These are phyloP conservation scores for Leishmania tropica DNA, from an alignment of 208 protist species.

Conservation along the genomic window DNA sequence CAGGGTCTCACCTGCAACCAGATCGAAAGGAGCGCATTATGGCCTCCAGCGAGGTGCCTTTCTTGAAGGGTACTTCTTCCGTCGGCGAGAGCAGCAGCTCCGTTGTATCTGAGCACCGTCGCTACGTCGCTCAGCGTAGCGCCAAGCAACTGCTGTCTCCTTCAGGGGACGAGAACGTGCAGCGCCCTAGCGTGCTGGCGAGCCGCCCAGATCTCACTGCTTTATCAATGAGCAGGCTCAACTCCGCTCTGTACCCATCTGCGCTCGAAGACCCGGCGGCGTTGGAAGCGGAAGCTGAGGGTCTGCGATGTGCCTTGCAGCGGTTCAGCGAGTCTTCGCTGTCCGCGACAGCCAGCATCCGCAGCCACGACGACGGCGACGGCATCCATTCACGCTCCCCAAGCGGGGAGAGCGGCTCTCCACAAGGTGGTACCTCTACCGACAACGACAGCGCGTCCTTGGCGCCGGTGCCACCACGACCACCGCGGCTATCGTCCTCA, in stretches of 20 bases:
- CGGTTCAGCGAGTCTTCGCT: background rate
- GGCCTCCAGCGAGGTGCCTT: background rate
- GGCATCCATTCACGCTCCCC: background rate
- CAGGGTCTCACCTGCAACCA: background rate
- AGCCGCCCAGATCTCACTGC: slow-evolving; percentile 12
- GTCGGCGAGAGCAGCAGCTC: slow-evolving; percentile 7
- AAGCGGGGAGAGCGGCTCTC: background rate
- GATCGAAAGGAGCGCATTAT: background rate
- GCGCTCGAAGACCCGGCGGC: slow-evolving; percentile 7
- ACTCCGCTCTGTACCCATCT: slow-evolving; percentile 10
- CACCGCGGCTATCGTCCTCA: background rate
- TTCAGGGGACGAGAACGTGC: background rate
- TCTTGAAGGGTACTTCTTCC: slow-evolving; percentile 1
- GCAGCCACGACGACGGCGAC: background rate
- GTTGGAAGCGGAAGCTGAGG: background rate
- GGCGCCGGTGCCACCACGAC: background rate
- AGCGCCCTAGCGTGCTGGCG: background rate
- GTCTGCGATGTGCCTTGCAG: slow-evolving; percentile 1
- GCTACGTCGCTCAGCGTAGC: slow-evolving; percentile 9
- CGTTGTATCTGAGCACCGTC: slow-evolving; percentile 1
- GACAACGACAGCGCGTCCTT: background rate
- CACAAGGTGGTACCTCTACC: background rate
- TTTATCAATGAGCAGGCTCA: background rate
- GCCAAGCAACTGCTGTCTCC: slow-evolving; percentile 11
- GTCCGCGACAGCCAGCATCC: background rate